Percentiles rank a stretch among this genome's conserved stretches.
Evolutionary conservation across 2,329 filamentous ascomycete genomes (phyloP).

Genomic region (Neonectria faginata): DNA sequence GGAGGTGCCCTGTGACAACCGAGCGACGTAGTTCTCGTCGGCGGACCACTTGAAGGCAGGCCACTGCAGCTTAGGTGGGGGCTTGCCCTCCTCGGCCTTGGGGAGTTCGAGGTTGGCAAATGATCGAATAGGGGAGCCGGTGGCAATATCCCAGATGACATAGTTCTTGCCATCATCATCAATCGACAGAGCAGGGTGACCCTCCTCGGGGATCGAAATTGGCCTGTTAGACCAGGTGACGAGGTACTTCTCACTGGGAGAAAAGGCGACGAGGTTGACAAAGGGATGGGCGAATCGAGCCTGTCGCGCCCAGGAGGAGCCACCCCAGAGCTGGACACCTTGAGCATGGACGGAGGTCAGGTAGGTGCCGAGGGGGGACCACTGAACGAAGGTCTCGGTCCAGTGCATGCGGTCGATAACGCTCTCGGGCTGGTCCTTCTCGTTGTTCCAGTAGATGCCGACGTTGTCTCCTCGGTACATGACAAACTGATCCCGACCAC

Average conservation of each 20-base stretch:
- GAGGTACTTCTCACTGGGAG: slow-evolving; percentile 90
- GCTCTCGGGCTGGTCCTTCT: slow-evolving; percentile 87
- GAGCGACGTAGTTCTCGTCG: slow-evolving; percentile 96
- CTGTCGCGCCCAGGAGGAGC: slow-evolving; percentile 87
- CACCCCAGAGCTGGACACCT: slow-evolving; percentile 97
- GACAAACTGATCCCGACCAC: slow-evolving; percentile 93
- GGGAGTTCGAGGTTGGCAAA: slow-evolving; percentile 91
- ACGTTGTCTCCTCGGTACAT: slow-evolving; percentile 94
- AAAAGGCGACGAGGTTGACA: slow-evolving; percentile 97
- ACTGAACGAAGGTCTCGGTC: slow-evolving; percentile 98
- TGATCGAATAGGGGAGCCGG: slow-evolving; percentile 88
- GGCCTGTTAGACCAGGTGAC: slow-evolving; percentile 97
- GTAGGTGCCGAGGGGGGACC: slow-evolving; percentile 95
- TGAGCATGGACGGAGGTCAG: slow-evolving; percentile 95
- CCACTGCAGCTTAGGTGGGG: slow-evolving; percentile 90
- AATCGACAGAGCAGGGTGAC: slow-evolving; percentile 83
- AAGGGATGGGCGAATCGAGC: slow-evolving; percentile 95
- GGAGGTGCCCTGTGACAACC: slow-evolving; percentile 86
- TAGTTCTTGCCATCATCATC: slow-evolving; percentile 99
- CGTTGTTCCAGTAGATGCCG: slow-evolving; percentile 98
- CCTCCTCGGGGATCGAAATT: slow-evolving; percentile 89
- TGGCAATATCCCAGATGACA: slow-evolving; percentile 96
- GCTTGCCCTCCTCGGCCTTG: slow-evolving; percentile 70
- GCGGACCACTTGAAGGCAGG: slow-evolving; percentile 99
- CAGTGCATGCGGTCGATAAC: slow-evolving; percentile 94